A percentile compares a stretch with the other conserved stretches of the same genome.
Evolutionary conservation across 75 land plant genomes (phyloP).

Genomic region (Cupressus sempervirens): DNA sequence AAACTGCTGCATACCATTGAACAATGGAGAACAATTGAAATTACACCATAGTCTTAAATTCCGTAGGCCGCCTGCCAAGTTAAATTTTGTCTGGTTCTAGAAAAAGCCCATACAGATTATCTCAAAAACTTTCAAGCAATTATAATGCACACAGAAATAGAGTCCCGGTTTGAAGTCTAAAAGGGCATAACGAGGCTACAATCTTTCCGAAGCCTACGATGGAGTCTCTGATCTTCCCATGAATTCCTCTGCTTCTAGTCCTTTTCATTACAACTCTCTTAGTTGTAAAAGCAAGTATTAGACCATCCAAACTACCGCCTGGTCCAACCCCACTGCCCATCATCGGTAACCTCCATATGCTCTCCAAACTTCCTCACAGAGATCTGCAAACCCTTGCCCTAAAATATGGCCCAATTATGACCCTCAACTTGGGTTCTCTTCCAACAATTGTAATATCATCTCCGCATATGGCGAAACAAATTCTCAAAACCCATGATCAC

Average conservation of each 20-base stretch:
- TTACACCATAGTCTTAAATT: no score
- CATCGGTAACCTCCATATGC: constrained; percentile 1
- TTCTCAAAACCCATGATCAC: constrained; percentile 11
- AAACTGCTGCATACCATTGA: no score
- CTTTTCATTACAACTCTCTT: background rate
- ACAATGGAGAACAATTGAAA: no score
- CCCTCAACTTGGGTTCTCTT: background rate
- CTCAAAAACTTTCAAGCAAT: no score
- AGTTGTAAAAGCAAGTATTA: background rate
- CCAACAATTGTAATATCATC: constrained; percentile 11
- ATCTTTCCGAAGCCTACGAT: background rate
- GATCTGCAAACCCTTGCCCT: background rate
- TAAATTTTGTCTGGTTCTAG: no score
- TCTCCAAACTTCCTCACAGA: constrained; percentile 7
- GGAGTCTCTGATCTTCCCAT: background rate
- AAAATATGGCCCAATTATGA: constrained; percentile 12
- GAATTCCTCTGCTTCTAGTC: background rate
- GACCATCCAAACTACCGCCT: constrained; percentile 1
- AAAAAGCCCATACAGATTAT: no score
- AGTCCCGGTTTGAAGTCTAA: no score
- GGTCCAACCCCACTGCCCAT: constrained; percentile 7
- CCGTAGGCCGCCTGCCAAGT: no score
- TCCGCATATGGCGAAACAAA: background rate
- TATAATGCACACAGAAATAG: no score
- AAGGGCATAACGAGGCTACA: no score